Conservation (phyloP, 2,329 filamentous ascomycete genomes). For the Colletotrichum sp. region DNA sequence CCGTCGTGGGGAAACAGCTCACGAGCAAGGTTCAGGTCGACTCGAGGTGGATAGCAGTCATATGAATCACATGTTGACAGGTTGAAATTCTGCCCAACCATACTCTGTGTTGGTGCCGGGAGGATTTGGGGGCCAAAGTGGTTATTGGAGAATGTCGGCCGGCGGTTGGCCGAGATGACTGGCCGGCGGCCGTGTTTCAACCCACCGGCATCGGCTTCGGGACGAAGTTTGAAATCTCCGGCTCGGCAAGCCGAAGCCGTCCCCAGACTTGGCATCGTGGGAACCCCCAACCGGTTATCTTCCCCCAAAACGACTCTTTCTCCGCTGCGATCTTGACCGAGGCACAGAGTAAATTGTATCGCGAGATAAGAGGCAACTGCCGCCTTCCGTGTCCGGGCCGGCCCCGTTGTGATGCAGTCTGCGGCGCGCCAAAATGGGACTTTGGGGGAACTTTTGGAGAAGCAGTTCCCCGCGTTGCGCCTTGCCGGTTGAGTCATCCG, state of each 20-base stretch:
- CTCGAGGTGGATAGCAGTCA: neutral
- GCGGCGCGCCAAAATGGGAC: neutral
- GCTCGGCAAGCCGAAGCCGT: neutral
- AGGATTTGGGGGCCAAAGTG: neutral
- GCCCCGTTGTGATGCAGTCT: neutral
- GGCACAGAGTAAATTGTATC: neutral
- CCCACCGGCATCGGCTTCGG: neutral
- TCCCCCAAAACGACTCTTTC: neutral
- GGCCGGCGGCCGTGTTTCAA: neutral
- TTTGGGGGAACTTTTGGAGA: neutral
- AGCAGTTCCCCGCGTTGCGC: neutral
- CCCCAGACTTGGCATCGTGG: neutral
- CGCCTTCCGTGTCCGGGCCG: neutral
- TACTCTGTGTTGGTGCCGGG: neutral
- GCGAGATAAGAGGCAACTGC: neutral
- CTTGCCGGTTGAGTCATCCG: constrained; percentile 6
- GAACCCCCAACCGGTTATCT: neutral
- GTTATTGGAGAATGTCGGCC: neutral
- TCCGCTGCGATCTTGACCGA: neutral
- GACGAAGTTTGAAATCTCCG: neutral
- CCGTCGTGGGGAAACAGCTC: neutral
- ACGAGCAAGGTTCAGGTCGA: neutral
- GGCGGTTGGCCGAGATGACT: neutral
- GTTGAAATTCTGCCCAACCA: neutral
- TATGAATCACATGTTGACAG: neutral